These are phyloP conservation scores for Panicum miliaceum DNA, from an alignment of 176 grass and related monocot genomes.

Conservation along the genomic window DNA sequence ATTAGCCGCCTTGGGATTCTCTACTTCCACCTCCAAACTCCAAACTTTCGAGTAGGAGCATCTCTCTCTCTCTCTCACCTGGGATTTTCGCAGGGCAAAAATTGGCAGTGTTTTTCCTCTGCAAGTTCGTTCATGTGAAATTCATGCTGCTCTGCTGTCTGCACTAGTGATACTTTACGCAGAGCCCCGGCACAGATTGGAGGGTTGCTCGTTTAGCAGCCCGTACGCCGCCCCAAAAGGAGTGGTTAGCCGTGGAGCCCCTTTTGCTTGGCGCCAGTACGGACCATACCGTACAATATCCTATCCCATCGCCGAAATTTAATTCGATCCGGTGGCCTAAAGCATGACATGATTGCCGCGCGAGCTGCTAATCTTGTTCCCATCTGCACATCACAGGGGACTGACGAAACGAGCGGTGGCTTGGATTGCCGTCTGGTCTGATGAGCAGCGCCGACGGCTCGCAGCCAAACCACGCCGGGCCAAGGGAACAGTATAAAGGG, in stretches of 20 bases:
- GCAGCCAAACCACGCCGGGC: constrained; percentile 20
- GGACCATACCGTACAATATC: background rate
- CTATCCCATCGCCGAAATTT: background rate
- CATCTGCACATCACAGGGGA: background rate
- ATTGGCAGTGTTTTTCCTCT: background rate
- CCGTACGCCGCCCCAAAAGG: background rate
- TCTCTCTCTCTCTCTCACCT: background rate
- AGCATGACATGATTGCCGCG: background rate
- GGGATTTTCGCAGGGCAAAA: background rate
- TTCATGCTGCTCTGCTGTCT: background rate
- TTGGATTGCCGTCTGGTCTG: background rate
- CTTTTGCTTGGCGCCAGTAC: background rate
- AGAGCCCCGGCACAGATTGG: too few relatives aligned
- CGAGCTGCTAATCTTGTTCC: constrained; percentile 35
- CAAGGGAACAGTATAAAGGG: constrained; percentile 25
- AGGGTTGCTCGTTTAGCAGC: background rate
- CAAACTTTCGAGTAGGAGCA: background rate
- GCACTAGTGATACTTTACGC: too few relatives aligned
- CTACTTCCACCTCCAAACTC: background rate
- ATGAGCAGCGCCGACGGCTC: background rate
- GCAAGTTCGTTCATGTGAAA: background rate
- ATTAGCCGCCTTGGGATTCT: constrained; percentile 40
- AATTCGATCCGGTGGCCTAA: background rate
- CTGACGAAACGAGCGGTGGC: background rate
- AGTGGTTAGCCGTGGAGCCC: constrained; percentile 30